Conservation (phyloP, 257 asterid genomes). For the Coffea canephora region DNA sequence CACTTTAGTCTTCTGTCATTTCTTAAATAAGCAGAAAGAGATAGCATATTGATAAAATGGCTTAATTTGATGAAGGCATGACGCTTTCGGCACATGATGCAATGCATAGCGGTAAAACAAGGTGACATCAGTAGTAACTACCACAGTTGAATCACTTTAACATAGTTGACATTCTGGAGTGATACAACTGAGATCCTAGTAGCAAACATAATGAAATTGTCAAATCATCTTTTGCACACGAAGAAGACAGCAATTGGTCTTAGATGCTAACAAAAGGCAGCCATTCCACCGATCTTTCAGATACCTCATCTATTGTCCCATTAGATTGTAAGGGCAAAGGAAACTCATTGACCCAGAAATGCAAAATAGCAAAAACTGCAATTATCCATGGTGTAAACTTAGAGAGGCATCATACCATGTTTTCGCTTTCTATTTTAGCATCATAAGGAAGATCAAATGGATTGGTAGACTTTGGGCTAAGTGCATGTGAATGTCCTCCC, state of each 20-base stretch:
- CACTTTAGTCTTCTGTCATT: too few relatives aligned
- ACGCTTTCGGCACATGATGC: background rate
- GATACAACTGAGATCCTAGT: background rate
- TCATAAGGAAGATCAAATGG: conserved; percentile 85
- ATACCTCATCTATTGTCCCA: background rate
- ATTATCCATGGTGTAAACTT: background rate
- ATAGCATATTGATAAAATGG: background rate
- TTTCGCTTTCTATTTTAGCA: conserved; percentile 45
- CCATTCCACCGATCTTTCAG: background rate
- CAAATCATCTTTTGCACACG: background rate
- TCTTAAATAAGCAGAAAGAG: background rate
- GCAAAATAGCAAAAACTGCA: background rate
- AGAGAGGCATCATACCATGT: conserved; percentile 44
- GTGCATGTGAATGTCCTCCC: conserved; percentile 47
- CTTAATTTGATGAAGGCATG: background rate
- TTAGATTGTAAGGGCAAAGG: background rate
- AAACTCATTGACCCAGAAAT: background rate
- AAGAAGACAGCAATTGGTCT: background rate
- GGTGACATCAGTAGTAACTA: background rate
- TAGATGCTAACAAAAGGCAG: background rate
- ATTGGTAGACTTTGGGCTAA: conserved; percentile 50
- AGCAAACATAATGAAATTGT: background rate
- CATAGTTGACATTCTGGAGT: background rate
- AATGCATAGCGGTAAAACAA: background rate
- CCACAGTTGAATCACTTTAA: background rate